Percentiles rank a stretch among this genome's conserved stretches.
Evolutionary conservation across 1,139 yeast genomes (phyloP).

Genomic region (Hansenula anomala): DNA sequence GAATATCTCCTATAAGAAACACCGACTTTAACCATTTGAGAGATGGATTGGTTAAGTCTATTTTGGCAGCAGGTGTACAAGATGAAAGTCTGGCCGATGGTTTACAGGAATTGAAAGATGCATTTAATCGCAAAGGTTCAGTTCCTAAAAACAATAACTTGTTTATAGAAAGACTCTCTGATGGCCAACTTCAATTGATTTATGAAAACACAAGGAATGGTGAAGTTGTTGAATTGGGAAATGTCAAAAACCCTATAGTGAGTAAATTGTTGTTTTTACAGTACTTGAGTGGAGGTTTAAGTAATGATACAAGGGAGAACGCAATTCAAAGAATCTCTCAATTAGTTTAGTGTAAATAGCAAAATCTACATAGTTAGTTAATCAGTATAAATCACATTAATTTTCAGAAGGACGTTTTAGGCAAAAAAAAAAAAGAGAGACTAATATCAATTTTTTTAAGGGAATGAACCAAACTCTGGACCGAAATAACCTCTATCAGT

Average conservation of each 20-base stretch:
- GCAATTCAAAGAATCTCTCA: conserved; percentile 26
- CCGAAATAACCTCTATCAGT: conserved; percentile 45
- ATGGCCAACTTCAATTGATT: conserved; percentile 41
- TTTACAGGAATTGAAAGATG: conserved; percentile 48
- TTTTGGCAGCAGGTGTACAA: conserved; percentile 28
- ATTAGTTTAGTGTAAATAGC: conserved; percentile 16
- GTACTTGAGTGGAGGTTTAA: conserved; percentile 53
- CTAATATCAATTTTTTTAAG: conserved; percentile 22
- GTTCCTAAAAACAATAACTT: conserved; percentile 61
- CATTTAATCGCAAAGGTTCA: conserved; percentile 50
- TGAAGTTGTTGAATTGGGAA: conserved; percentile 35
- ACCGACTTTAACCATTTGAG: conserved; percentile 86
- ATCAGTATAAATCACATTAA: no score
- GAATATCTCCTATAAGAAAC: conserved; percentile 82
- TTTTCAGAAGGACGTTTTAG: no score
- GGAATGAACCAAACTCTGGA: conserved; percentile 34
- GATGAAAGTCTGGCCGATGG: conserved; percentile 41
- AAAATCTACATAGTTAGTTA: no score
- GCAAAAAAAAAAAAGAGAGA: no score
- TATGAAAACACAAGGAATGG: conserved; percentile 34
- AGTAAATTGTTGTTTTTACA: conserved; percentile 49
- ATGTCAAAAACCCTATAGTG: conserved; percentile 45
- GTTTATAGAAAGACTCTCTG: conserved; percentile 41
- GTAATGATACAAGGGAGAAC: conserved; percentile 31
- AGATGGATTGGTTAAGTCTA: conserved; percentile 83